Evolutionary conservation across 164 flowering plant species (phyloP).

Genomic region (Cinnamomum chago): DNA sequence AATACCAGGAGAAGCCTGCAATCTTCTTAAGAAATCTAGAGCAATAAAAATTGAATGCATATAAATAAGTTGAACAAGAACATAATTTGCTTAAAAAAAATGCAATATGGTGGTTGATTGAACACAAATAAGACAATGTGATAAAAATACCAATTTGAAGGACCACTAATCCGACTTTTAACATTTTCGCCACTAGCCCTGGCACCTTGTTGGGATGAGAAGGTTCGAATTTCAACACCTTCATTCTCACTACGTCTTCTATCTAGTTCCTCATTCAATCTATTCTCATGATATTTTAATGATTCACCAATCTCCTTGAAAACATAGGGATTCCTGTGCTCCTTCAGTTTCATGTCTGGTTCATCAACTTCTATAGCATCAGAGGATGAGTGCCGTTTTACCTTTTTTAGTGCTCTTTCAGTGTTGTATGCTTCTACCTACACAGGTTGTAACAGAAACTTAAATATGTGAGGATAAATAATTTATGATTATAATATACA

Average conservation of each 20-base stretch:
- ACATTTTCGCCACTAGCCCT: constrained; percentile 16
- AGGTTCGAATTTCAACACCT: constrained; percentile 24
- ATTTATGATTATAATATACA: not conserved
- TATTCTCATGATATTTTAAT: constrained; percentile 27
- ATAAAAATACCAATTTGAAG: constrained; percentile 58
- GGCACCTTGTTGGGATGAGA: constrained; percentile 21
- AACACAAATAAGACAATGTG: not conserved
- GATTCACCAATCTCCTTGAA: constrained; percentile 22
- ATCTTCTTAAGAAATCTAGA: no score
- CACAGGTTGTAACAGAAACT: constrained; percentile 11
- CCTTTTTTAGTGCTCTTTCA: constrained; percentile 65
- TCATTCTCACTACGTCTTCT: constrained; percentile 20
- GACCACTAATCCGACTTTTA: constrained; percentile 37
- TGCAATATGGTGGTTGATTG: not conserved
- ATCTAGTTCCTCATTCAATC: constrained; percentile 27
- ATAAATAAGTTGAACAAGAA: no score
- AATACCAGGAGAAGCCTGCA: no score
- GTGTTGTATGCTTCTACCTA: constrained; percentile 74
- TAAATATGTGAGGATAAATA: no score
- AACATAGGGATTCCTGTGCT: constrained; percentile 13
- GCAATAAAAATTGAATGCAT: no score
- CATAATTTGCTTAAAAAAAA: no score
- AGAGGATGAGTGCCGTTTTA: constrained; percentile 63
- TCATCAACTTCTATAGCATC: constrained; percentile 36
- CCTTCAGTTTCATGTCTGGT: constrained; percentile 21